A percentile compares a stretch with the other conserved stretches of the same genome.
These are phyloP conservation scores for Ustilaginoidea virens DNA, from an alignment of 2,329 filamentous ascomycete species.

Conservation along the genomic window DNA sequence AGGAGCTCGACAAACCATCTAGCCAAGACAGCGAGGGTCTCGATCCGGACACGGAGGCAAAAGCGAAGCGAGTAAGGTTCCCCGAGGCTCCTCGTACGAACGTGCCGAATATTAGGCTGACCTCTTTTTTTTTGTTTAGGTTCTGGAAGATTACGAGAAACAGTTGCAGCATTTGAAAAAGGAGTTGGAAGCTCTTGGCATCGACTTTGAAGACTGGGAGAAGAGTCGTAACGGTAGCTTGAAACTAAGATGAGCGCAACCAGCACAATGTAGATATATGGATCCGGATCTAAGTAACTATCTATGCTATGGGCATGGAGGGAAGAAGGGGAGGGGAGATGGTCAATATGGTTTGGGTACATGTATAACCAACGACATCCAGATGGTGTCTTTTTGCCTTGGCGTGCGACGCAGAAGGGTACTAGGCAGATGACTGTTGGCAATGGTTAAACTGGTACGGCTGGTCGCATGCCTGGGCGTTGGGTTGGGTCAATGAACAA, in stretches of 20 bases:
- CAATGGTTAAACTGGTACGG: too few species aligned
- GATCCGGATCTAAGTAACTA: background rate
- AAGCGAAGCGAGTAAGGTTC: conserved; percentile 54
- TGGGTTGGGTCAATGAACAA: conserved; percentile 1
- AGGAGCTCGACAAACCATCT: conserved; percentile 56
- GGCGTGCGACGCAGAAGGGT: too few species aligned
- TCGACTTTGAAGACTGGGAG: conserved; percentile 41
- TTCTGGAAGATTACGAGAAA: conserved; percentile 68
- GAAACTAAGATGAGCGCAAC: conserved; percentile 17
- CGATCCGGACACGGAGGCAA: conserved; percentile 53
- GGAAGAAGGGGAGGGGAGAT: too few species aligned
- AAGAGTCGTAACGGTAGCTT: conserved; percentile 28
- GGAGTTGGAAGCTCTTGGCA: conserved; percentile 48
- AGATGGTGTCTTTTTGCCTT: too few species aligned
- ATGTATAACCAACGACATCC: too few species aligned
- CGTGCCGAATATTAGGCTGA: background rate
- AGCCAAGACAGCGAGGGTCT: conserved; percentile 39
- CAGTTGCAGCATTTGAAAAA: conserved; percentile 63
- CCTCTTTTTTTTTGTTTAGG: conserved; percentile 25
- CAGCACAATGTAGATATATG: too few species aligned
- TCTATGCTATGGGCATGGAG: too few species aligned
- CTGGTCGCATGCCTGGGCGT: conserved; percentile 1
- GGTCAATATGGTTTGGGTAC: too few species aligned
- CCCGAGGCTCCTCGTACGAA: background rate
- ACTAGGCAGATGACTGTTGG: too few species aligned